Evolutionary conservation across 2,329 filamentous ascomycete species (phyloP), one percentile per base, ranked within the genome.

Genomic region (Dactylonectria estremocensis): DNA sequence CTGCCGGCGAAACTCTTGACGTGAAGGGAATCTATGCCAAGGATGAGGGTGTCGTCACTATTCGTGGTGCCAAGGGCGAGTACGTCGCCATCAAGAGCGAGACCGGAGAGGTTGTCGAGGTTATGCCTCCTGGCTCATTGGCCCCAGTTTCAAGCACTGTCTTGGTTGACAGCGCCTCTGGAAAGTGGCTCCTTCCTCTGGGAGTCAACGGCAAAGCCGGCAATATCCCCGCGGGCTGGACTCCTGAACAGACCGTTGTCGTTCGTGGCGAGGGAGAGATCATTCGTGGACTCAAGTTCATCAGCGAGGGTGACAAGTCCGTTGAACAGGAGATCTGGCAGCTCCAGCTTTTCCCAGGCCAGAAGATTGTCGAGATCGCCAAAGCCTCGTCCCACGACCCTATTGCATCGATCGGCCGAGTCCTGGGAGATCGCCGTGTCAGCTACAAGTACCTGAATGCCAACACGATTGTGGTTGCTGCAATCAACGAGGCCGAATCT

Each of bases 371-470:
- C 7, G 84, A 87, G 50, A 86, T 96, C 45, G 91, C 91, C 2
- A 87, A 91, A 18, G 88, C 91, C 54, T 91, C 94, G 10, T 78
- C 88, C 2, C 92, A 95, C 71, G 95, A 99, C 74, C 94, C 94
- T 0, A 91, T 98, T 54, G 95, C 96, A 3, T 98, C 96, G 1
- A 97, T 99, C 74, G 96, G 96, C 10, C 94, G 94, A 66, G 96
- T 98, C 1, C 88, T 99, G 22, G 95, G 95, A 28, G 93, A 99
- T 77, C 90, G 96, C 49, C 91, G 91, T n/a, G 96, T 99, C 54
- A 89, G 95, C 70, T 99, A 99, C 89, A 99, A 99, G 83, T 98
- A 98, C 79, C 84, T 99, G 46, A 97, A 97, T 82, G 90, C 93
- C 0, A 98, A 97, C 81, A 88, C 94, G 7, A 86, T 95, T 2